Evolutionary conservation across 1,284 basidiomycete species (phyloP), one percentile per base, ranked within the genome.

Genomic region (Fomitopsis betulina): DNA sequence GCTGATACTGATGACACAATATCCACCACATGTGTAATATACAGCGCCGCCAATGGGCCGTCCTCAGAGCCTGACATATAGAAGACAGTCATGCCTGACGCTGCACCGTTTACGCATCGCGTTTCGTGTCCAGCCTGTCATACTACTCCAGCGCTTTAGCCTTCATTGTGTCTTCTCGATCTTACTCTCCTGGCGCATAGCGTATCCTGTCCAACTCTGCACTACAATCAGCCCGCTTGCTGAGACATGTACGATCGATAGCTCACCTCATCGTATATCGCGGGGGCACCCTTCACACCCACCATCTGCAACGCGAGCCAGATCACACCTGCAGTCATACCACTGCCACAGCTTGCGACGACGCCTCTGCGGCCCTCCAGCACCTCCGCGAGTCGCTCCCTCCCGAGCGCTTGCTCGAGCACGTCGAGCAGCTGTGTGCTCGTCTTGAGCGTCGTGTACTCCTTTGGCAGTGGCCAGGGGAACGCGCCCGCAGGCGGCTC

Each of bases 251-350:
- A 32, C 49, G 56, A 66, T 55, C 19, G 45, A 23, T 7, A 23
- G 66, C 84, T 60, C 64, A 91, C 90, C 81, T 96, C 94, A 64
- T 96, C 94, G 62, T 97, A 94, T 25, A 98, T 68, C 40, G 83
- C 82, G 4, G 39, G 40, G 62, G 87, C 78, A 25, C 75, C 76
- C 39, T 80, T 68, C 5, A 83, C 82, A 10, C 84, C 87, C 43
- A 93, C 70, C 32, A 88, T 68, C 71, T 87, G 83, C 60, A 96
- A 71, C 30, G 92, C 95, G 57, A 97, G 78, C 94, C 96, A 98
- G 12, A 98, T 79, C 6, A 97, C 79, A 6, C 86, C 93, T 2
- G 97, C 97, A 13, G 96, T 98, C 97, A 99, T 99, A 17, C 97
- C 97, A 66, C 91, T 94, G 50, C 94, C 94, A 74, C 94, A 96